phyloP scores from a whole-genome alignment of 2,329 filamentous ascomycete species.

The Colletotrichum navitas region DNA sequence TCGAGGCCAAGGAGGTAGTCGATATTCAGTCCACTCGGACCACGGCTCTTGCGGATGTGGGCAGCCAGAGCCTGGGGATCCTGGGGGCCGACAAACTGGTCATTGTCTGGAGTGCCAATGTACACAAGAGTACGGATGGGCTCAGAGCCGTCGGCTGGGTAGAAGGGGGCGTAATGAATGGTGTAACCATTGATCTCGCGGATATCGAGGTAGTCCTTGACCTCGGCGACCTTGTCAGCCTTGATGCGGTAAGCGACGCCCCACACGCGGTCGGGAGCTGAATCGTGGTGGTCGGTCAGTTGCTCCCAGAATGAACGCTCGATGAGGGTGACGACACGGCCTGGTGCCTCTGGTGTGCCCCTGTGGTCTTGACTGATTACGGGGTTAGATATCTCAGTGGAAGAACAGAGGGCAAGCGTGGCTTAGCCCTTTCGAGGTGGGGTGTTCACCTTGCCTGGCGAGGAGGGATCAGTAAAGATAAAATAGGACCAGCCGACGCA shows the following conservation, averaged over 20 bases:
- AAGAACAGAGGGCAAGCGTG: background rate
- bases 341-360: constrained; percentile 88
- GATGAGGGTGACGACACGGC: constrained; percentile 93
- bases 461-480: constrained; percentile 33
- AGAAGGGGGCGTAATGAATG: constrained; percentile 90
- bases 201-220: constrained; percentile 92
- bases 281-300: constrained; percentile 75
- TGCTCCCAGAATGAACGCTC: constrained; percentile 85
- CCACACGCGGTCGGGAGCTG: constrained; percentile 80
- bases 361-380: constrained; percentile 88
- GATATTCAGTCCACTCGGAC: constrained; percentile 88
- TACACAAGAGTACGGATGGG: constrained; percentile 79
- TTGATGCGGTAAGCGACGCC: constrained; percentile 92
- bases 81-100: constrained; percentile 90
- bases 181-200: constrained; percentile 98
- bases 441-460: constrained; percentile 52
- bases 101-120: constrained; percentile 93
- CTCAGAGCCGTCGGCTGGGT: constrained; percentile 65
- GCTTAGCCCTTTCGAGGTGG: background rate
- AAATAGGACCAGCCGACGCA: background rate
- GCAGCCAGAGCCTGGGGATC: constrained; percentile 81
- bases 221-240: constrained; percentile 78
- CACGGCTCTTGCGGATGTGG: constrained; percentile 81
- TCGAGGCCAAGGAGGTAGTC: constrained; percentile 91
- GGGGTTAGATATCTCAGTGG: constrained; percentile 17